Percentiles rank a stretch among this genome's conserved stretches.
Conservation (phyloP, 2,329 filamentous ascomycete genomes). For the Fusarium continuum region DNA sequence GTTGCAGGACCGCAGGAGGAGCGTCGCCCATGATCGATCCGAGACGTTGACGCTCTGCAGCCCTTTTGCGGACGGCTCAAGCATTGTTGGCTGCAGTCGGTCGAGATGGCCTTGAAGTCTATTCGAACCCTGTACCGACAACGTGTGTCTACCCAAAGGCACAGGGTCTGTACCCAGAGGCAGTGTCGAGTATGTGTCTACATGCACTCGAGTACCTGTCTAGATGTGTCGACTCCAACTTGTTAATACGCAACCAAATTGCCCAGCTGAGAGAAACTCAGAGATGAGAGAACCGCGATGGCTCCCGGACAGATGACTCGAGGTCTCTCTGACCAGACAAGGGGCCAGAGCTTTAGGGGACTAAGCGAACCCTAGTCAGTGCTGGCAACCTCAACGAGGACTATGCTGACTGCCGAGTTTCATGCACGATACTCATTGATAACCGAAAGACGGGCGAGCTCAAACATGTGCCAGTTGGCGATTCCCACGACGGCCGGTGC, state of each 20-base stretch:
- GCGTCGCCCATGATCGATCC: neutral
- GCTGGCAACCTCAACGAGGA: constrained; percentile 22
- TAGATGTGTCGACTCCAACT: neutral
- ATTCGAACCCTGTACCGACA: neutral
- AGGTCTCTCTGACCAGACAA: constrained; percentile 15
- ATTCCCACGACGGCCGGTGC: constrained; percentile 13
- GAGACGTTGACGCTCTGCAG: constrained; percentile 17
- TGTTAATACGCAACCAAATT: constrained; percentile 24
- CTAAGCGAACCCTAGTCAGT: constrained; percentile 31
- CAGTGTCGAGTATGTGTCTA: constrained; percentile 7
- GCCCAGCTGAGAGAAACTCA: constrained; percentile 21
- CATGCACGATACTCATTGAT: constrained; percentile 21
- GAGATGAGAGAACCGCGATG: constrained; percentile 14
- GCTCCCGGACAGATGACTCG: constrained; percentile 16
- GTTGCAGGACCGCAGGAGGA: neutral
- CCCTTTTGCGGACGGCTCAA: neutral
- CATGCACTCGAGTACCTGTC: constrained; percentile 18
- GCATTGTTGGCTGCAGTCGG: neutral
- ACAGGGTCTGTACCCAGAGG: neutral
- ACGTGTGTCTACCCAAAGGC: neutral
- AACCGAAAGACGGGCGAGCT: constrained; percentile 23
- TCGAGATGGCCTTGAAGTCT: neutral
- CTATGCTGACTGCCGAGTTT: constrained; percentile 25
- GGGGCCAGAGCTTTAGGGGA: constrained; percentile 23
- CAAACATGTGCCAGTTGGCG: constrained; percentile 30